Conservation (phyloP, 1,139 yeast species). For the Sugiyamaella japonica region DNA sequence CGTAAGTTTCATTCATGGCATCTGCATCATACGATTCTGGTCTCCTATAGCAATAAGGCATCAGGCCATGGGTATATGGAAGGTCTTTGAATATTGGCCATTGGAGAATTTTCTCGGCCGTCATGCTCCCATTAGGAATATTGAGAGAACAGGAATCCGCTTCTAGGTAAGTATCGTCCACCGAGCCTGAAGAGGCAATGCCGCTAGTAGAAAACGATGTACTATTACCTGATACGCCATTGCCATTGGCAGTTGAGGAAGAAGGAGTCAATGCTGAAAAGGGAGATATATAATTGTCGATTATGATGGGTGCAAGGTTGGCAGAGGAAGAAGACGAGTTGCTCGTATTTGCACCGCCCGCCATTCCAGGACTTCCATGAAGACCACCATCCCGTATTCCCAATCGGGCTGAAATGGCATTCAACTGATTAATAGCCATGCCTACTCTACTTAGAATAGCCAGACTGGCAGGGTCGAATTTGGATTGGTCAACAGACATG, state of each 20-base stretch:
- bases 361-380: conserved; percentile 1
- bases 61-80: conserved; percentile 14
- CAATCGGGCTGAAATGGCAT: conserved; percentile 19
- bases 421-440: conserved; percentile 20
- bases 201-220: conserved; percentile 10
- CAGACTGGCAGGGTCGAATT: conserved; percentile 25
- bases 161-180: conserved; percentile 20
- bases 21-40: conserved; percentile 21
- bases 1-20: conserved; percentile 16
- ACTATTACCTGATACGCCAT: not conserved
- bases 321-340: not conserved
- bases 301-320: conserved; percentile 5
- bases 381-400: conserved; percentile 13
- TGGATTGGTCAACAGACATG: conserved; percentile 23
- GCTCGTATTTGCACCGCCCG: not conserved
- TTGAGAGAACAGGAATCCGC: conserved; percentile 23
- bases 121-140: conserved; percentile 23
- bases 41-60: conserved; percentile 12
- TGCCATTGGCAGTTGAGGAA: not conserved
- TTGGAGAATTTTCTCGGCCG: conserved; percentile 22
- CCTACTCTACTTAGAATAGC: conserved; percentile 24
- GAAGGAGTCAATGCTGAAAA: conserved; percentile 9
- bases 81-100: conserved; percentile 24
- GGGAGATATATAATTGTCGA: conserved; percentile 6
- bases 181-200: conserved; percentile 9